Evolutionary conservation across 805 yeast genomes (phyloP), one percentile per base, ranked within the genome.

Genomic region (Komagataella kurtzmanii): DNA sequence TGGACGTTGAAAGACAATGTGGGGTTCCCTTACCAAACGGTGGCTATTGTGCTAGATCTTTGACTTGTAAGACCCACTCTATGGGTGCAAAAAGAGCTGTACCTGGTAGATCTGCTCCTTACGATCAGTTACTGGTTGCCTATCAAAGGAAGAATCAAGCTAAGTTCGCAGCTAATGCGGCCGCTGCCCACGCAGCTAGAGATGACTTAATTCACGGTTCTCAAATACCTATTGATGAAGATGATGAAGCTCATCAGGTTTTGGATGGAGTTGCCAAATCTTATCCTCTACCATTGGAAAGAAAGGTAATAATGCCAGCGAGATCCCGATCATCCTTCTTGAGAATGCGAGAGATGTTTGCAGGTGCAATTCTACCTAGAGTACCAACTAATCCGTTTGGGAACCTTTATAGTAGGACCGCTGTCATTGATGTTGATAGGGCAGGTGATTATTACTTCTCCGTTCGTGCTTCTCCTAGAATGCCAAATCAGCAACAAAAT

Each of bases 51-150:
- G 97, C 97, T 3, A 76, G 99, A 50, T 89, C 97, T 0, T 72
- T 93, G 54, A 93, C 99, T 0, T 93, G 99, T 74, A 93, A 93
- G 64, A 89, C 97, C 0, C 99, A 93, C 67, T 88, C 98, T 1
- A 90, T 93, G 97, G 97, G 97, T 40, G 96, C 97, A 24, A 93
- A 93, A 61, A 78, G 99, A 59, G 90, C 96, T 0, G 99, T 93
- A 18, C 81, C 80, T 17, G 99, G 99, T 8, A 76, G 99, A 59
- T 82, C 95, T 43, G 90, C 93, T 6, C 89, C 97, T 0, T 93
- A 89, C 67, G 99, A 93, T 65, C 81, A 80, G 24, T 71, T 93
- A 51, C 71, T 93, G 52, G 88, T 90, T 18, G 90, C 88, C 17
- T 90, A 91, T 62, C 99, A 93, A 69, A 82, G 89, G 59, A 80